A percentile compares a stretch with the other conserved stretches of the same genome.
Evolutionary conservation across 345 rosid genomes (phyloP).

Genomic region (Eucalyptus lansdowneana): DNA sequence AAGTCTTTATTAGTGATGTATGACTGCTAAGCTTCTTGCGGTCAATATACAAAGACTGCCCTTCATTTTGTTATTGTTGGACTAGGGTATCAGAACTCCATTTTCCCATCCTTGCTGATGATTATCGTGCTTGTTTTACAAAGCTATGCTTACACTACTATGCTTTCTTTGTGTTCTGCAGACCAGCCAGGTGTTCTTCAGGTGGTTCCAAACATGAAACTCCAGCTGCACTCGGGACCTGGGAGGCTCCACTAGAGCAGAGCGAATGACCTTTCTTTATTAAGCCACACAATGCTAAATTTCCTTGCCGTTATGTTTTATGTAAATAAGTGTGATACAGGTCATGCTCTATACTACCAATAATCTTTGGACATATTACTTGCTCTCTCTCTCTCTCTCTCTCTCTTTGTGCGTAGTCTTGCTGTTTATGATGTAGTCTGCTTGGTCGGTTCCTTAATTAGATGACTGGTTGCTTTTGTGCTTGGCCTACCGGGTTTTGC

Average conservation of each 20-base stretch:
- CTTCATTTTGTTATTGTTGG: neutral
- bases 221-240: constrained; percentile 50
- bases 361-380: neutral
- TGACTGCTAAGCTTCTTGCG: neutral
- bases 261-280: neutral
- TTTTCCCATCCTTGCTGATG: neutral
- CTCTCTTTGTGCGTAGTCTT: neutral
- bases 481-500: neutral
- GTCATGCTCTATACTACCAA: neutral
- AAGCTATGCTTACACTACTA: neutral
- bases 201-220: constrained; percentile 51
- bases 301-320: neutral
- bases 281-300: neutral
- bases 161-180: constrained; percentile 7
- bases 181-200: constrained; percentile 90
- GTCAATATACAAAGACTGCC: neutral
- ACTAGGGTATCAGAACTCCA: neutral
- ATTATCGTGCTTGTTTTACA: neutral
- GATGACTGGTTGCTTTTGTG: neutral
- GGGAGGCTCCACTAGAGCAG: constrained; percentile 12
- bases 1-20: neutral
- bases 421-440: neutral
- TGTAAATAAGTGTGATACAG: neutral
- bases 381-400: neutral
- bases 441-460: neutral